Percentiles rank a stretch among this genome's conserved stretches.
phyloP scores from a whole-genome alignment of 768 basidiomycete species.

The Postia placenta region DNA sequence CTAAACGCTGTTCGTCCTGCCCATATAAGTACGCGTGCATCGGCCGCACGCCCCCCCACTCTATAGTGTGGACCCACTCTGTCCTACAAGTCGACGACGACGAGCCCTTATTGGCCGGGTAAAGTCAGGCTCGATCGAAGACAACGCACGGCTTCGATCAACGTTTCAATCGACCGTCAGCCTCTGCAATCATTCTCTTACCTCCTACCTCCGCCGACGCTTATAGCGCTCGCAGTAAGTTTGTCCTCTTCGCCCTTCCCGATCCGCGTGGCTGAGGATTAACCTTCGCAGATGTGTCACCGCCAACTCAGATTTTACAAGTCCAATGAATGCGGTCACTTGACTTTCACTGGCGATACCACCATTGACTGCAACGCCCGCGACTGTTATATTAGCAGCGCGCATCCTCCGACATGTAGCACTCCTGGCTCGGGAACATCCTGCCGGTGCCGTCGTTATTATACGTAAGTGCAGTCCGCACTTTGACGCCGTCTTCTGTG shows the following conservation, averaged over 20 bases:
- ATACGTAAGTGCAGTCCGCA: slow-evolving; percentile 29
- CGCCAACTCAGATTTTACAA: slow-evolving; percentile 48
- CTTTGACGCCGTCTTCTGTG: slow-evolving; percentile 1
- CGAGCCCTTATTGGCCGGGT: not conserved
- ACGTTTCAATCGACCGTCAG: slow-evolving; percentile 4
- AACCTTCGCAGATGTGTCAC: slow-evolving; percentile 50
- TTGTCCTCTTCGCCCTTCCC: slow-evolving; percentile 6
- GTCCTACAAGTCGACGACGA: not conserved
- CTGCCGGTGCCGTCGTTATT: slow-evolving; percentile 51
- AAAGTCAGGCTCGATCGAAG: slow-evolving; percentile 10
- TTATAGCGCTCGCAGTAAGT: slow-evolving; percentile 20
- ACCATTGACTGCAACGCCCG: slow-evolving; percentile 47
- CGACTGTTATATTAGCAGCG: slow-evolving; percentile 40
- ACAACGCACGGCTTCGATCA: slow-evolving; percentile 4
- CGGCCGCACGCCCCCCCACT: too few species aligned
- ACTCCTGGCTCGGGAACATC: slow-evolving; percentile 13
- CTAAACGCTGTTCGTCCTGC: not conserved
- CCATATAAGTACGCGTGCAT: too few species aligned
- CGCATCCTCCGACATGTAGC: slow-evolving; percentile 44
- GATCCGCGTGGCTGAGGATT: slow-evolving; percentile 11
- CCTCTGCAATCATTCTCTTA: slow-evolving; percentile 9
- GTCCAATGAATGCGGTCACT: slow-evolving; percentile 50
- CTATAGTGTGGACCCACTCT: too few species aligned
- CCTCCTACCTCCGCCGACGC: slow-evolving; percentile 31
- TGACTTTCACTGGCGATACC: slow-evolving; percentile 36